Evolutionary conservation across 257 asterid species (phyloP).

Genomic region (Knoxia roxburghii): DNA sequence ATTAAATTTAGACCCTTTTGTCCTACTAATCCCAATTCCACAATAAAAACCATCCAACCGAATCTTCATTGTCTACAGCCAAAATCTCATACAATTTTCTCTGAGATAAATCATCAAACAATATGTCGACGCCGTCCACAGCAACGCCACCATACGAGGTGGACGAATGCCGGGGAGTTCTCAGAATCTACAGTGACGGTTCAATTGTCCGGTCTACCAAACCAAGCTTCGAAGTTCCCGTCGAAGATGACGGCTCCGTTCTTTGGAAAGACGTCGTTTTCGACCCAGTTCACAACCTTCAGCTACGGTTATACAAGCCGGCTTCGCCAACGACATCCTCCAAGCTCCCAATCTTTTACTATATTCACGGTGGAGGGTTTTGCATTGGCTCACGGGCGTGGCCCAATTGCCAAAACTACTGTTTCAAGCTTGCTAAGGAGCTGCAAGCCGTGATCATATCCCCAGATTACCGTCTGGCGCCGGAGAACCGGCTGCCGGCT

Average conservation of each 20-base stretch:
- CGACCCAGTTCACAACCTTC: conserved; percentile 39
- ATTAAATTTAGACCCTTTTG: background rate
- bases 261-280: conserved; percentile 56
- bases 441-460: conserved; percentile 54
- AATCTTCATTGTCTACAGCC: background rate
- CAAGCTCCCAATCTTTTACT: conserved; percentile 64
- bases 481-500: conserved; percentile 65
- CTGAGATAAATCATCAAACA: background rate
- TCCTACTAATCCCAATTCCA: background rate
- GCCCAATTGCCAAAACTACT: conserved; percentile 81
- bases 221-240: conserved; percentile 46
- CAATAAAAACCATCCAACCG: background rate
- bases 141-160: conserved; percentile 35
- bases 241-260: conserved; percentile 57
- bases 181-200: conserved; percentile 60
- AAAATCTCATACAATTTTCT: background rate
- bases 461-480: conserved; percentile 72
- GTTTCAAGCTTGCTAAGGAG: conserved; percentile 57
- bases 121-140: conserved; percentile 2
- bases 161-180: conserved; percentile 73
- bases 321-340: conserved; percentile 22
- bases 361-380: conserved; percentile 76
- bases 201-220: conserved; percentile 49
- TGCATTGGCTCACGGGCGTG: conserved; percentile 67
- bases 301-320: conserved; percentile 74